Percentiles rank a stretch among this genome's conserved stretches.
These are phyloP conservation scores for Ceriops tagal DNA, from an alignment of 345 rosid genomes.

Conservation along the genomic window DNA sequence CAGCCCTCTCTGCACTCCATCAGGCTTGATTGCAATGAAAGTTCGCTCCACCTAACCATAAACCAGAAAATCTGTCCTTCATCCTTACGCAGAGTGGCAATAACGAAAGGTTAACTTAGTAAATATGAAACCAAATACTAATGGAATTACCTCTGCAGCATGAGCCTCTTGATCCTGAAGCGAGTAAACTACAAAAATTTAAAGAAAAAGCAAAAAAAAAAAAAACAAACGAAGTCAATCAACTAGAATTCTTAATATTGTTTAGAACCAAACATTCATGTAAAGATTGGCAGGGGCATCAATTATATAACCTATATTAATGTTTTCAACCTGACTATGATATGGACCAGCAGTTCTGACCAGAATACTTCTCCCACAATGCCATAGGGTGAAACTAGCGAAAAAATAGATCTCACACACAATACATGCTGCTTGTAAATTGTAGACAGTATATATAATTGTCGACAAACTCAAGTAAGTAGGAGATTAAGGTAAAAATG, in stretches of 20 bases:
- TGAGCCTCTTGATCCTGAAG: constrained; percentile 84
- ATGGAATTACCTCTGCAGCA: constrained; percentile 74
- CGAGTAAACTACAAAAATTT: constrained; percentile 53
- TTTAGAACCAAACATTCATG: too few species aligned
- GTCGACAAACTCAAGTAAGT: too few species aligned
- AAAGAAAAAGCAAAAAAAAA: constrained; percentile 3
- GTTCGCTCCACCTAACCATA: constrained; percentile 72
- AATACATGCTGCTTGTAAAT: too few species aligned
- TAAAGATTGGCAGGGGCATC: too few species aligned
- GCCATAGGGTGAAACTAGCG: too few species aligned
- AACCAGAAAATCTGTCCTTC: neutral
- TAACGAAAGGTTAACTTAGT: neutral
- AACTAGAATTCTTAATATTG: neutral
- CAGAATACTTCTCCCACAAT: too few species aligned
- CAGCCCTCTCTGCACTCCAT: constrained; percentile 96
- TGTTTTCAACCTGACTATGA: too few species aligned
- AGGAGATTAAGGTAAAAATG: neutral
- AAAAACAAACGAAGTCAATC: neutral
- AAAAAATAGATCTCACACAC: too few species aligned
- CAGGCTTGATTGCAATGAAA: constrained; percentile 98
- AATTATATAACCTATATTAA: too few species aligned
- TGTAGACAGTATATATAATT: too few species aligned
- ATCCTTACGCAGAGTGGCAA: neutral
- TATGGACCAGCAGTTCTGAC: too few species aligned
- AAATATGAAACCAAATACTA: neutral